Conservation (phyloP, 139 green algal species). For the Diplosphaera chodatii region DNA sequence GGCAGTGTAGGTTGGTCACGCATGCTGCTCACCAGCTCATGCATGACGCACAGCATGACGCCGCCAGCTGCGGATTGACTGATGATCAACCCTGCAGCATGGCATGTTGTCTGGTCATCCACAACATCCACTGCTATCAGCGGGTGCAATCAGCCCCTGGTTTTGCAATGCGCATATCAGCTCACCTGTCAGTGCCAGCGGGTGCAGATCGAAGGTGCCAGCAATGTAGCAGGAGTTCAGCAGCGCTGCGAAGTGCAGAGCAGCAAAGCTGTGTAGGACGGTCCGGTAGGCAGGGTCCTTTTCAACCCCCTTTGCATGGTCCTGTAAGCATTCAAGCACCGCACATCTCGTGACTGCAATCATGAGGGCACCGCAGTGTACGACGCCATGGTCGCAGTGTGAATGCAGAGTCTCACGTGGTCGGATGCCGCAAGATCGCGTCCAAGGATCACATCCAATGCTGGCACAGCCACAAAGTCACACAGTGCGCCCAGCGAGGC, state of each 20-base stretch:
- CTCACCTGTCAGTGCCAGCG: neutral
- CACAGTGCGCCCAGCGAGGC: slow-evolving; percentile 27
- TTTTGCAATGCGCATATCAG: too few relatives aligned
- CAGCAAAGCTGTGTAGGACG: slow-evolving; percentile 15
- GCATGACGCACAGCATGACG: slow-evolving; percentile 34
- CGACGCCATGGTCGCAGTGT: too few relatives aligned
- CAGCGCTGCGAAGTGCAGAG: slow-evolving; percentile 19
- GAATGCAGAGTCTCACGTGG: slow-evolving; percentile 3
- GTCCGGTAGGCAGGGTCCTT: slow-evolving; percentile 10
- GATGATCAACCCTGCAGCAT: slow-evolving; percentile 16
- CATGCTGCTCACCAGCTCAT: slow-evolving; percentile 33
- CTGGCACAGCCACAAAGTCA: slow-evolving; percentile 34
- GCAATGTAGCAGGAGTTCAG: slow-evolving; percentile 12
- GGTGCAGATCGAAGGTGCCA: neutral
- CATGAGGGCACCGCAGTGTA: neutral
- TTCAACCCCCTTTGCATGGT: neutral
- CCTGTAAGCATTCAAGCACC: too few relatives aligned
- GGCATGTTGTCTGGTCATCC: too few relatives aligned
- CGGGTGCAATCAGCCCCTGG: too few relatives aligned
- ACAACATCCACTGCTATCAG: too few relatives aligned
- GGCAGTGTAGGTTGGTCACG: too few relatives aligned
- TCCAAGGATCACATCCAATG: slow-evolving; percentile 30
- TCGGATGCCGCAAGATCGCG: slow-evolving; percentile 11
- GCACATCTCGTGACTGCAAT: too few relatives aligned
- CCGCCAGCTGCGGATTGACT: slow-evolving; percentile 18